Percentiles rank a stretch among this genome's conserved stretches.
Conservation (phyloP, 1,139 yeast genomes). For the Meyerozyma elateridarum region DNA sequence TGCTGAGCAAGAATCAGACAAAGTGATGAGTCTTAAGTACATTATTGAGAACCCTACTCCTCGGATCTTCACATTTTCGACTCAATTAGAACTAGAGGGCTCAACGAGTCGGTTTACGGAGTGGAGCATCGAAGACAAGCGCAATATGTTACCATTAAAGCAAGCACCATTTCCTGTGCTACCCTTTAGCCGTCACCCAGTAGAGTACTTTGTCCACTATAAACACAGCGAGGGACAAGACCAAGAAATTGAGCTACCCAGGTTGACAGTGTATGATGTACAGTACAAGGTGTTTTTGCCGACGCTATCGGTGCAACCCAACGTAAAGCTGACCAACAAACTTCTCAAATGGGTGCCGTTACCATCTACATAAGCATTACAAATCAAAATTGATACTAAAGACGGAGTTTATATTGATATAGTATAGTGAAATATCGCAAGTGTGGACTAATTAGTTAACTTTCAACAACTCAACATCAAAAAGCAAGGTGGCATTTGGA, state of each 20-base stretch:
- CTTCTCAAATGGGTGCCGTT: slow-evolving; percentile 1
- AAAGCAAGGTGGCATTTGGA: slow-evolving; percentile 88
- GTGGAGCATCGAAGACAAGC: slow-evolving; percentile 28
- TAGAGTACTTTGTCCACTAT: slow-evolving; percentile 34
- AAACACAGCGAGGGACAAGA: slow-evolving; percentile 10
- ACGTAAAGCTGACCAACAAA: slow-evolving; percentile 14
- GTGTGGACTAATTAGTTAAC: slow-evolving; percentile 61
- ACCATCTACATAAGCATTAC: too few relatives aligned
- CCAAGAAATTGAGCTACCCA: slow-evolving; percentile 44
- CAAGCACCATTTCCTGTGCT: slow-evolving; percentile 46
- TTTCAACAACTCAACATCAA: slow-evolving; percentile 85
- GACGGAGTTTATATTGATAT: background rate
- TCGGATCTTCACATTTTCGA: slow-evolving; percentile 59
- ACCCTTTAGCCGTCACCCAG: slow-evolving; percentile 53
- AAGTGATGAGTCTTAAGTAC: slow-evolving; percentile 35
- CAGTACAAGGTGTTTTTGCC: slow-evolving; percentile 64
- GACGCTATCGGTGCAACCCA: slow-evolving; percentile 39
- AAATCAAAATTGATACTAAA: background rate
- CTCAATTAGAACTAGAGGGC: slow-evolving; percentile 27
- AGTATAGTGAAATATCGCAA: background rate
- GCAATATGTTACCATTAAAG: slow-evolving; percentile 24
- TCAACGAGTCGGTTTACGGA: slow-evolving; percentile 13
- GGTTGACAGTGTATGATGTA: slow-evolving; percentile 56
- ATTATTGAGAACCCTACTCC: slow-evolving; percentile 73
- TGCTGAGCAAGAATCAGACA: slow-evolving; percentile 13